phyloP scores from a whole-genome alignment of 2,329 filamentous ascomycete genomes.

The Gaeumannomyces tritici region DNA sequence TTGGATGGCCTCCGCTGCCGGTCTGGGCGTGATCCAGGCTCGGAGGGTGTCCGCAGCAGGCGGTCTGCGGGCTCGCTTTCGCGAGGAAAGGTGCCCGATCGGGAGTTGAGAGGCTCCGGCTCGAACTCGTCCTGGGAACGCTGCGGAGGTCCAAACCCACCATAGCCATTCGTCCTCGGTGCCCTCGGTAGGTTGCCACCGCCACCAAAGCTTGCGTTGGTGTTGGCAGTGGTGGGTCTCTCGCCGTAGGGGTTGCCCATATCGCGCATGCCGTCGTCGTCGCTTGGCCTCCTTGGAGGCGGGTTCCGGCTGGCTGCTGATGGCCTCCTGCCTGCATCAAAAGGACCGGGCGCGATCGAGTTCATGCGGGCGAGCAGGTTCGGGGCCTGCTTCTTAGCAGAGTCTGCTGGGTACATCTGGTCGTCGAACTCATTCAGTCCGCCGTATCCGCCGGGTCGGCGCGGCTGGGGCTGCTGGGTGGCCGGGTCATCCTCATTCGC shows the following conservation, averaged over 20 bases:
- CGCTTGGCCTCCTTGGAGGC: conserved; percentile 8
- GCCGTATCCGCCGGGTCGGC: conserved; percentile 39
- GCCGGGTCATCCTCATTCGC: conserved; percentile 30
- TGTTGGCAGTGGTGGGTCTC: conserved; percentile 20
- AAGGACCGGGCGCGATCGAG: conserved; percentile 56
- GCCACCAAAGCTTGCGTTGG: conserved; percentile 21
- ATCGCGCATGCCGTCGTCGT: conserved; percentile 13
- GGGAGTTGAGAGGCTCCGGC: conserved; percentile 25
- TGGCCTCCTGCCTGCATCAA: conserved; percentile 36
- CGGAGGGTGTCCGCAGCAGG: conserved; percentile 36
- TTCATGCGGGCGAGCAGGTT: conserved; percentile 53
- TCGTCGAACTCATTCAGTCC: conserved; percentile 32
- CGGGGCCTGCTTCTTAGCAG: conserved; percentile 30
- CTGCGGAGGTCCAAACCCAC: conserved; percentile 41
- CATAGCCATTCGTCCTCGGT: conserved; percentile 44
- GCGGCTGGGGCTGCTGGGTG: conserved; percentile 24
- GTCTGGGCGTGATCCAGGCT: conserved; percentile 32
- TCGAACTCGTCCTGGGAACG: conserved; percentile 26
- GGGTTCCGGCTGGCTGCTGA: conserved; percentile 21
- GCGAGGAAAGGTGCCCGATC: conserved; percentile 45
- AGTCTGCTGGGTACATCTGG: conserved; percentile 34
- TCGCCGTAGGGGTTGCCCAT: conserved; percentile 14
- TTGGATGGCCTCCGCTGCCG: conserved; percentile 17
- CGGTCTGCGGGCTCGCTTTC: conserved; percentile 24
- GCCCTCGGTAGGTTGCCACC: conserved; percentile 24